These are phyloP conservation scores for Tetrahymena thermophila DNA, from an alignment of 73 alveolate genomes.

Conservation along the genomic window DNA sequence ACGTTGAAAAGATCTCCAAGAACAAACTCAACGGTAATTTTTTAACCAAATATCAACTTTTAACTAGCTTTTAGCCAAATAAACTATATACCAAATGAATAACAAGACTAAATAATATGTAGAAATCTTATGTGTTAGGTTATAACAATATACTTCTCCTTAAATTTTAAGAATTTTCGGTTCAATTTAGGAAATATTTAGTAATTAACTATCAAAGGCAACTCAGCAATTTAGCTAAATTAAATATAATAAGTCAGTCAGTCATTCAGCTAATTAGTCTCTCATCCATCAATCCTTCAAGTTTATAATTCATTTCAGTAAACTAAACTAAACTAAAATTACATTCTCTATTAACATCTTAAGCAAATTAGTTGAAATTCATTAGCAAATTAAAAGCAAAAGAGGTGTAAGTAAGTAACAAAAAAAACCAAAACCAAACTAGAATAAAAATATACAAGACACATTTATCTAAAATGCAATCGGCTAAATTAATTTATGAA, in stretches of 20 bases:
- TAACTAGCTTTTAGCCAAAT: slow-evolving; percentile 36
- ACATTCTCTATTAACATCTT: not conserved
- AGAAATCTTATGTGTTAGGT: not conserved
- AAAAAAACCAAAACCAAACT: not conserved
- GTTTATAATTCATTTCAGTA: not conserved
- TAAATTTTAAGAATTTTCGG: too few species aligned
- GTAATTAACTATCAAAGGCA: not conserved
- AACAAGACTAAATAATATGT: not conserved
- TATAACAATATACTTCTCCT: not conserved
- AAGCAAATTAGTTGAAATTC: not conserved
- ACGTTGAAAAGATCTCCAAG: slow-evolving; percentile 79
- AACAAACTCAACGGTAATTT: slow-evolving; percentile 72
- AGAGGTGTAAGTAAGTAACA: too few species aligned
- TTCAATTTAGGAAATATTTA: not conserved
- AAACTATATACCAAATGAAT: slow-evolving; percentile 1
- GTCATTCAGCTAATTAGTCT: not conserved
- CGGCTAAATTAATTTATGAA: not conserved
- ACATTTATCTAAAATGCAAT: not conserved
- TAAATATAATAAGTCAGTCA: too few species aligned
- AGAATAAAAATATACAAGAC: not conserved
- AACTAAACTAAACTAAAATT: too few species aligned
- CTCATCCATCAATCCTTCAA: not conserved
- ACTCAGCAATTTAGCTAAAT: not conserved
- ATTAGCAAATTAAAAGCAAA: not conserved
- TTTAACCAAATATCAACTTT: slow-evolving; percentile 36